Evolutionary conservation across 2,329 filamentous ascomycete species (phyloP).

Genomic region (Huntiella decipiens): DNA sequence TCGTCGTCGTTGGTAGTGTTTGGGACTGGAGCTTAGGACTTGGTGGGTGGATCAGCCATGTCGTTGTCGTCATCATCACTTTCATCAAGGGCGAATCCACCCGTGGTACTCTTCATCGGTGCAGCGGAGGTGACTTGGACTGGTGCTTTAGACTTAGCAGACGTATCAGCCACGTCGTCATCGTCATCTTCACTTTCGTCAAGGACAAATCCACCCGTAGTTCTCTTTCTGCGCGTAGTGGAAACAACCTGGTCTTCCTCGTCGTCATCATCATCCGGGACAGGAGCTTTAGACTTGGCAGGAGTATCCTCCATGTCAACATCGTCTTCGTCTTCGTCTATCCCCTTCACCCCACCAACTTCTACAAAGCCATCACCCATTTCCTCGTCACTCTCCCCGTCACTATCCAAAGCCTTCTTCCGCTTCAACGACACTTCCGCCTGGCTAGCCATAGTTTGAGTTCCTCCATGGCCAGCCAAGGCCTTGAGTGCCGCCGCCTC

Average conservation of each 20-base stretch:
- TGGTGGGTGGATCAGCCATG: no score
- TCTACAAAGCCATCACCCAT: conserved; percentile 3
- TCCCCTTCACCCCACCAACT: not conserved
- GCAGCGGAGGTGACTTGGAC: not conserved
- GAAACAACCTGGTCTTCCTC: conserved; percentile 1
- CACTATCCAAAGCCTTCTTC: conserved; percentile 6
- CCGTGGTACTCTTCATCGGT: not conserved
- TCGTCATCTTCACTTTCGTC: conserved; percentile 7
- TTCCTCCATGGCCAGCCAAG: not conserved
- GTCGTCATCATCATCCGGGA: conserved; percentile 3
- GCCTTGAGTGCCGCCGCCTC: conserved; percentile 8
- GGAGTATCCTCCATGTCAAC: conserved; percentile 1
- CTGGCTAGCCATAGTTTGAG: not conserved
- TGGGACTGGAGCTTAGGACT: no score
- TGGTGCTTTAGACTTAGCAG: no score
- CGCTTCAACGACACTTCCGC: conserved; percentile 5
- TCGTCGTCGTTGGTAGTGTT: conserved; percentile 1
- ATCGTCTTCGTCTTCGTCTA: not conserved
- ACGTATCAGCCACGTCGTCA: not conserved
- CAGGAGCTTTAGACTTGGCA: not conserved
- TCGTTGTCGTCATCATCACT: conserved; percentile 4
- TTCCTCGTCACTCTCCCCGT: conserved; percentile 7
- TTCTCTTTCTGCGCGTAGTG: not conserved
- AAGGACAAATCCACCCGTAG: conserved; percentile 9
- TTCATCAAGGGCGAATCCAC: conserved; percentile 4